phyloP scores from a whole-genome alignment of 305 asterid species.

The Fraxinus xanthoxyloides region DNA sequence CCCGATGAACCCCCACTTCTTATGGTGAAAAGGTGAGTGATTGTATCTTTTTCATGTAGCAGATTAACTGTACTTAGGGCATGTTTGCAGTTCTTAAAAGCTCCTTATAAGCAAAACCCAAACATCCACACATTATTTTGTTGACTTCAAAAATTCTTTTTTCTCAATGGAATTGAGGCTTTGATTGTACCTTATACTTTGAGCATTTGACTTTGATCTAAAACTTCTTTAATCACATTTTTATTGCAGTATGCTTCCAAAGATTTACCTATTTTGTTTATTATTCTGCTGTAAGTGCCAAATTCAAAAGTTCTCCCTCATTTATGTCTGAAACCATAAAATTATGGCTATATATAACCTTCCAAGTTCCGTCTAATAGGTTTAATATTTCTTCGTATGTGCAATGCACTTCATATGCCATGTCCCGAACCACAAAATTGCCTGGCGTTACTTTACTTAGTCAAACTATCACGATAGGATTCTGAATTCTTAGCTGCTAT shows the following conservation, averaged over 20 bases:
- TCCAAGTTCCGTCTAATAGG: background rate
- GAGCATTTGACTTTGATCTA: background rate
- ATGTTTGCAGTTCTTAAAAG: background rate
- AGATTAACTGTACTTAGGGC: background rate
- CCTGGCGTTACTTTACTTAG: background rate
- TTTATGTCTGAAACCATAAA: background rate
- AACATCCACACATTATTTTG: background rate
- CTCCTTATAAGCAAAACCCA: background rate
- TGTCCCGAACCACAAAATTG: background rate
- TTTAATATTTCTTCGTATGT: background rate
- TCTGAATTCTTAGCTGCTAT: background rate
- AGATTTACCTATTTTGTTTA: background rate
- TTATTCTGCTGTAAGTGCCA: background rate
- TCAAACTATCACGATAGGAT: background rate
- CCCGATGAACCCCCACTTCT: constrained; percentile 97
- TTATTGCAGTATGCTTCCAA: background rate
- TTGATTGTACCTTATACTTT: background rate
- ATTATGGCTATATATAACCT: background rate
- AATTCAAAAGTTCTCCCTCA: background rate
- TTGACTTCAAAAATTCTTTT: background rate
- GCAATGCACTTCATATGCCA: background rate
- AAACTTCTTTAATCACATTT: background rate
- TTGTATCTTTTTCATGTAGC: constrained; percentile 3
- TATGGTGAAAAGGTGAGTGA: constrained; percentile 54
- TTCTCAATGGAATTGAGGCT: background rate